phyloP scores from a whole-genome alignment of 2,329 filamentous ascomycete species.

The Xylariaceae sp. region DNA sequence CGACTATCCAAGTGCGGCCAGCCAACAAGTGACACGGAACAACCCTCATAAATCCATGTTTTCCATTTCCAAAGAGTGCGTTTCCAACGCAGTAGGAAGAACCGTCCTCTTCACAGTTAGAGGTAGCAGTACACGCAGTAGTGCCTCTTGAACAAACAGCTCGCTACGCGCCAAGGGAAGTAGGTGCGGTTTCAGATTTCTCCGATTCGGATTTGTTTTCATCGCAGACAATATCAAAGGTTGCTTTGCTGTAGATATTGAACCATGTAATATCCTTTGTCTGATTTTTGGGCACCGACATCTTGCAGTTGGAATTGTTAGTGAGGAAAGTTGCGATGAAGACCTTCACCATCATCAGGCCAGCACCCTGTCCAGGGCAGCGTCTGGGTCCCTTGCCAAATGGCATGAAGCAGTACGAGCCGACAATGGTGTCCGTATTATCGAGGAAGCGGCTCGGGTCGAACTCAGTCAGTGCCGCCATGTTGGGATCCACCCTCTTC shows the following conservation, averaged over 20 bases:
- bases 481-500: not conserved
- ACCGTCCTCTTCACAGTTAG: too few species aligned
- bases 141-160: too few species aligned
- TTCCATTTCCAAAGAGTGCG: too few species aligned
- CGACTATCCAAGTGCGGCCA: too few species aligned
- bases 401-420: constrained; percentile 9
- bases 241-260: constrained; percentile 8
- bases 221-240: constrained; percentile 4
- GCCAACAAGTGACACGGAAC: too few species aligned
- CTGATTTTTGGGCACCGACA: not conserved
- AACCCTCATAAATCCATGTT: too few species aligned
- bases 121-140: too few species aligned
- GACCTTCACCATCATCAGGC: constrained; percentile 8
- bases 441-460: not conserved
- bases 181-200: too few species aligned
- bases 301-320: not conserved
- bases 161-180: too few species aligned
- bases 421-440: not conserved
- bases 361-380: constrained; percentile 3
- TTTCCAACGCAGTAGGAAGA: too few species aligned
- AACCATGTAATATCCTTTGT: constrained; percentile 4
- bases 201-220: too few species aligned
- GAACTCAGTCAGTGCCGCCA: not conserved
- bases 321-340: constrained; percentile 5
- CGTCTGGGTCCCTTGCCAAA: constrained; percentile 7